Base-by-base conservation (phyloP, 2,329 filamentous ascomycete species). In the Exophiala bonariae region DNA sequence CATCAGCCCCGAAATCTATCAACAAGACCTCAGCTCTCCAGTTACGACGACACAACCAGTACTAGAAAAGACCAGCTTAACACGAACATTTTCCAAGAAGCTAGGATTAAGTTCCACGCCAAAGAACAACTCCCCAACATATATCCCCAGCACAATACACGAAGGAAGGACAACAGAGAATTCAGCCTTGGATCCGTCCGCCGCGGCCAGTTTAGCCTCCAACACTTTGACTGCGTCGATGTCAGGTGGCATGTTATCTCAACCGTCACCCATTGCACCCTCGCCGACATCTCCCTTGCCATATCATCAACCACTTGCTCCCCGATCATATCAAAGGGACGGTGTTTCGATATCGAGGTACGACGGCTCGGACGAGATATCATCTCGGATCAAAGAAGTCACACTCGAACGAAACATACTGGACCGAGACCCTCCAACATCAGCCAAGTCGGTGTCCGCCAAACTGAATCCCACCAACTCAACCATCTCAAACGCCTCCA, bases 21-120 rank as follows among this genome's bases (percentile, higher is more conserved):
- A 55, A 41, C 61, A 66, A 42, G 59, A 62, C 14, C 37, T 55
- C 14, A 41, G 55, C 18, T 61, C 60, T 10, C 59, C 62, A 30
- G 47, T 58, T 20, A 50, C 53, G 14, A 42, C 52, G n/a, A 47
- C 58, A 13, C 46, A 51, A 40, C 47, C 54, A 1, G 65, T 14
- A 64, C 66, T 59, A 69, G 67, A 72, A 35, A 70, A 70, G 45
- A 60, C 77, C 17, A 78, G 79, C 11, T 69, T 91, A 46, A 85
- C 85, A 55, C 77, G 87, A 52, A 84, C 87, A 47, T 88, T 87
- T 61, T 89, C 86, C 39, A 87, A 88, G 64, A 87, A 86, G 68
- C 79, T 87, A 16, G 70, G 74, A 56, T 79, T 86, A 56, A 80
- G 87, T 34, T 75, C 80, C 35, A 82, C 82, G 17, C 83, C 87